phyloP scores from a whole-genome alignment of 2,329 filamentous ascomycete species.

The Sphaerulina populicola region DNA sequence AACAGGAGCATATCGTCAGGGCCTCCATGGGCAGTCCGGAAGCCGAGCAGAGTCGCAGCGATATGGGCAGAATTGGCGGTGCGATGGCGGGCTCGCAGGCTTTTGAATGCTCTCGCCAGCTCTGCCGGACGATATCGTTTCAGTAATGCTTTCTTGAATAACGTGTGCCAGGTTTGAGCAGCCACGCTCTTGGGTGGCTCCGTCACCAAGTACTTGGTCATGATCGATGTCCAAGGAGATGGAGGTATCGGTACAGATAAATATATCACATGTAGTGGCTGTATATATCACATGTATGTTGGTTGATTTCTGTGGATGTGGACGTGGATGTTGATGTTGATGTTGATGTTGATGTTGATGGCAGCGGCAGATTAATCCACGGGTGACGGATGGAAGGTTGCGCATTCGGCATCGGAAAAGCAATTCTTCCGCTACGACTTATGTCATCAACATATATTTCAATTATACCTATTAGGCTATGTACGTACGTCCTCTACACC shows the following conservation, averaged over 20 bases:
- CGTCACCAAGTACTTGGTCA: constrained; percentile 16
- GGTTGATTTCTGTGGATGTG: neutral
- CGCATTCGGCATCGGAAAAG: neutral
- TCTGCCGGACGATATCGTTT: constrained; percentile 12
- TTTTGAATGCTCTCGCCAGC: constrained; percentile 15
- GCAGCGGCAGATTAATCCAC: neutral
- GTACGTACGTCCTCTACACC: no score
- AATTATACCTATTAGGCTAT: no score
- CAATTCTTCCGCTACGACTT: no score
- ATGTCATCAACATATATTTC: no score
- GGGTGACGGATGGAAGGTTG: neutral
- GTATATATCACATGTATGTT: neutral
- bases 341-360: neutral
- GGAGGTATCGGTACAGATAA: neutral
- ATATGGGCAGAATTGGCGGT: constrained; percentile 15
- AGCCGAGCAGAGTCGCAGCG: constrained; percentile 22
- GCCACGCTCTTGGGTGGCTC: constrained; percentile 10
- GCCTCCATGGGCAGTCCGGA: constrained; percentile 16
- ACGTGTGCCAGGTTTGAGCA: constrained; percentile 16
- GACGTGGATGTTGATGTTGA: neutral
- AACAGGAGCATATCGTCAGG: constrained; percentile 28
- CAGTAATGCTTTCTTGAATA: constrained; percentile 18
- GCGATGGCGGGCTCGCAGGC: constrained; percentile 11
- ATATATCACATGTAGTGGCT: neutral
- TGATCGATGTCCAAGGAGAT: neutral